Base-by-base conservation (phyloP, 2,329 filamentous ascomycete species). In the Fusarium paranaense region DNA sequence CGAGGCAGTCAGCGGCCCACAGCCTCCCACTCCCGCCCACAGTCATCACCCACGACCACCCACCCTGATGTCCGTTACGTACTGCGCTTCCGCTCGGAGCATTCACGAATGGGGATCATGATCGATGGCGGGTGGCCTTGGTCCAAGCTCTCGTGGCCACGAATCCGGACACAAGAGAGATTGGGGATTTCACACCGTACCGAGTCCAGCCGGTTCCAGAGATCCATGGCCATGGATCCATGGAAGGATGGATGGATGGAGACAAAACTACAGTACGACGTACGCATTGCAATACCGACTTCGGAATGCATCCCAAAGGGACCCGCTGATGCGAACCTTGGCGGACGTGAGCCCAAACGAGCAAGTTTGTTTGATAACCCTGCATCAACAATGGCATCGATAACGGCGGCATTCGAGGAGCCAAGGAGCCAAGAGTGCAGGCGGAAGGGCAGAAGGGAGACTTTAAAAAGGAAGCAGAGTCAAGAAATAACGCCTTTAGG, bases 11-110 rank as follows among this genome's bases (percentile, higher is more conserved):
- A 30, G 27, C n/a, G 30, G 45, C 62, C 62, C 61, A 58, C 62
- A 64, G 50, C 50, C 50, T 57, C 50, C 47, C 35, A 64, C 62
- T 59, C 20, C 13, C 52, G 52, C 50, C 62, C 50, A 45, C 52
- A 42, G 35, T 47, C 47, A 50, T 50, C 47, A 62, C 42, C 64
- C 57, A 62, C 57, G 45, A 56, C 38, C 37, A 45, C 52, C 66
- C 62, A 66, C 62, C 67, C 47, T 72, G 56, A 62, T 62, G 64
- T 38, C 45, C 25, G 60, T 68, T 71, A 65, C 68, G 64, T 71
- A 71, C 63, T 54, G 47, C 47, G 30, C 45, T 66, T 40, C 45
- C 50, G 37, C 47, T 42, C 27, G 62, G 66, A 61, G 40, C 56
- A 40, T 61, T 65, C 32, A 61, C 60, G 56, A 45, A 40, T 47